Evolutionary conservation across 2,329 filamentous ascomycete species (phyloP).

Genomic region (Coniella vitis): DNA sequence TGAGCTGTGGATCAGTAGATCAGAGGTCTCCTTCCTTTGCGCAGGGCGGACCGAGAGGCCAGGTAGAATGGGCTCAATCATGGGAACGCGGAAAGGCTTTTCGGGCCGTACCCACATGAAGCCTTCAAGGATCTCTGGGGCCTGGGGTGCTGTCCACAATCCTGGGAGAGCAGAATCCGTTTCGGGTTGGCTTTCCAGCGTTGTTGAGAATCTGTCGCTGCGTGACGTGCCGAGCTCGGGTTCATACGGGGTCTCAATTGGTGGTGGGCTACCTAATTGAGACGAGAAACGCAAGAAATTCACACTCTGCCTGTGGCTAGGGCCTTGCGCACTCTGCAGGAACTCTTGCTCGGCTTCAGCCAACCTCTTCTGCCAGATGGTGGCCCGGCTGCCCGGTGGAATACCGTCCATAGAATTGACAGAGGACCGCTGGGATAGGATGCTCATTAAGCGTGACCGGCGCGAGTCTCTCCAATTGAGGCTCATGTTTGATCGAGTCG

Average conservation of each 20-base stretch:
- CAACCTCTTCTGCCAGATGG: conserved; percentile 37
- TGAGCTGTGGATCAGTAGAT: conserved; percentile 31
- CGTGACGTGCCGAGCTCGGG: conserved; percentile 32
- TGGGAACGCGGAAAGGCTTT: conserved; percentile 9
- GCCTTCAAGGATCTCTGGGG: conserved; percentile 5
- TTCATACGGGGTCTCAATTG: conserved; percentile 42
- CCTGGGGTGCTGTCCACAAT: conserved; percentile 23
- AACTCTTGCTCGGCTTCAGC: conserved; percentile 40
- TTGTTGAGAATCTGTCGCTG: conserved; percentile 17
- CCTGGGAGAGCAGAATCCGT: not conserved
- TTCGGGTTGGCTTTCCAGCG: conserved; percentile 11
- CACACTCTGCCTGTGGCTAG: conserved; percentile 30
- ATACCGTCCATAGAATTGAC: conserved; percentile 18
- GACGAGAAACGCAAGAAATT: conserved; percentile 34
- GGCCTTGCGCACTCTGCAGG: conserved; percentile 32
- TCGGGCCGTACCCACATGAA: conserved; percentile 22
- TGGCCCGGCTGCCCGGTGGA: conserved; percentile 27
- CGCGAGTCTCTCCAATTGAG: conserved; percentile 33
- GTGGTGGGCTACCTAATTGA: conserved; percentile 45
- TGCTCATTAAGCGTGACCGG: conserved; percentile 29
- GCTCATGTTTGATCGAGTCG: conserved; percentile 11
- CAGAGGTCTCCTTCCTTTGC: conserved; percentile 26
- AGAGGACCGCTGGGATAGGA: conserved; percentile 7
- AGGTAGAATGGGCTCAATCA: conserved; percentile 21
- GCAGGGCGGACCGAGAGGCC: conserved; percentile 29